phyloP scores from a whole-genome alignment of 352 stramenopile genomes.

The Elongisporangium senticosum region DNA sequence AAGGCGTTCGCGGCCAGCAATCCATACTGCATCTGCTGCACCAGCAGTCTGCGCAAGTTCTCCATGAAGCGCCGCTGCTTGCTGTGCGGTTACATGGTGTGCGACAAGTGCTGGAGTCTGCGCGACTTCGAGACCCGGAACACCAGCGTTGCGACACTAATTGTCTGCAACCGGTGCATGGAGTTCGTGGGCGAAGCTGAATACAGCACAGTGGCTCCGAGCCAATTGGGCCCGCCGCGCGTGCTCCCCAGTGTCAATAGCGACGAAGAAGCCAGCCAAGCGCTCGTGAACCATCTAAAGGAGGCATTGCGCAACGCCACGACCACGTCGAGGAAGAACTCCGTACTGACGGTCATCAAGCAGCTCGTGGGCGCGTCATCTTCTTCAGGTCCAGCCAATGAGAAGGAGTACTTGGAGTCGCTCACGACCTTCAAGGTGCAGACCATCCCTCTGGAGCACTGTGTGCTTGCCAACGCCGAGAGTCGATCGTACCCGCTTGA shows the following conservation, averaged over 20 bases:
- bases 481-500: slow-evolving; percentile 3
- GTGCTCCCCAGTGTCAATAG: slow-evolving; percentile 9
- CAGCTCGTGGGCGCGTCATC: slow-evolving; percentile 18
- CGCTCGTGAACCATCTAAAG: slow-evolving; percentile 1
- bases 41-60: slow-evolving; percentile 21
- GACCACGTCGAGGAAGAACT: neutral
- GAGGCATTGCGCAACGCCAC: slow-evolving; percentile 1
- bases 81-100: slow-evolving; percentile 34
- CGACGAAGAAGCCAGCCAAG: neutral
- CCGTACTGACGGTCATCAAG: slow-evolving; percentile 23
- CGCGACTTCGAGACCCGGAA: slow-evolving; percentile 23
- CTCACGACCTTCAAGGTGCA: slow-evolving; percentile 14
- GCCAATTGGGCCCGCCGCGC: slow-evolving; percentile 15
- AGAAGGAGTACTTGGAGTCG: slow-evolving; percentile 1
- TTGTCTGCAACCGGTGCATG: slow-evolving; percentile 43
- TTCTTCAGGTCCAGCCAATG: too few species aligned
- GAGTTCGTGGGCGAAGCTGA: slow-evolving; percentile 46
- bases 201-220: slow-evolving; percentile 36
- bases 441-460: slow-evolving; percentile 4
- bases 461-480: slow-evolving; percentile 1
- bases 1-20: slow-evolving; percentile 2
- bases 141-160: slow-evolving; percentile 30
- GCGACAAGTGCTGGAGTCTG: slow-evolving; percentile 32
- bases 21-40: slow-evolving; percentile 1
- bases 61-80: slow-evolving; percentile 31